Conservation (phyloP, 176 grass and related monocot species). For the Carex cristatella region DNA sequence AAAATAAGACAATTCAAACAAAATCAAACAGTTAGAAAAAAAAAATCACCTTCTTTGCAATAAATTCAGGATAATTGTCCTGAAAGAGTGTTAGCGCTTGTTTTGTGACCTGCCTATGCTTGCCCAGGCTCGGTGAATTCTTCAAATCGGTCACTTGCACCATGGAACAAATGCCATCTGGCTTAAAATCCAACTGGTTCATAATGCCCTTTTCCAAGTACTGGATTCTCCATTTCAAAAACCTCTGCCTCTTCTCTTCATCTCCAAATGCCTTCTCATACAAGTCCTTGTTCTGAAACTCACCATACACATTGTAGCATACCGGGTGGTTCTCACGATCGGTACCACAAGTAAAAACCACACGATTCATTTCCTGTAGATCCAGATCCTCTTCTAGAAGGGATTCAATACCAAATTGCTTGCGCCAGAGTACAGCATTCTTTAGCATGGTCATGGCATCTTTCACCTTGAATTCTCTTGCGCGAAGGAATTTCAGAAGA, state of each 20-base stretch:
- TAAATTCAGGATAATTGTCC: conserved; percentile 98
- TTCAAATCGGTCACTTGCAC: conserved; percentile 95
- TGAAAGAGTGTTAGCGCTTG: conserved; percentile 82
- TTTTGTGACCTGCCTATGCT: conserved; percentile 78
- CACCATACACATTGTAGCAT: conserved; percentile 90
- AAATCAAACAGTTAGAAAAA: not conserved
- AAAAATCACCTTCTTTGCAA: conserved; percentile 84
- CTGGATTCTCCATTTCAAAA: conserved; percentile 99
- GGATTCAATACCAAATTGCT: conserved; percentile 77
- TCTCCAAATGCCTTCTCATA: conserved; percentile 94
- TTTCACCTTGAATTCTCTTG: conserved; percentile 91
- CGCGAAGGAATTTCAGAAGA: conserved; percentile 92
- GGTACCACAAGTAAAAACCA: conserved; percentile 67
- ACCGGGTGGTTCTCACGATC: conserved; percentile 81
- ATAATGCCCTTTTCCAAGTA: conserved; percentile 81
- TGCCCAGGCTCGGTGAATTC: conserved; percentile 91
- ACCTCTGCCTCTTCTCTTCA: conserved; percentile 83
- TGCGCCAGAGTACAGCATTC: conserved; percentile 76
- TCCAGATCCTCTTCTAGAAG: conserved; percentile 68
- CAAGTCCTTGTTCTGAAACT: conserved; percentile 96
- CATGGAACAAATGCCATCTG: conserved; percentile 75
- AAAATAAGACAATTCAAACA: not conserved
- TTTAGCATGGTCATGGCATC: conserved; percentile 80
- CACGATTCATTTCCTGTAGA: conserved; percentile 64
- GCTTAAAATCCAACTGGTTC: conserved; percentile 66